Evolutionary conservation across 805 yeast genomes (phyloP), one percentile per base, ranked within the genome.

Genomic region (Komagataella phaffii): DNA sequence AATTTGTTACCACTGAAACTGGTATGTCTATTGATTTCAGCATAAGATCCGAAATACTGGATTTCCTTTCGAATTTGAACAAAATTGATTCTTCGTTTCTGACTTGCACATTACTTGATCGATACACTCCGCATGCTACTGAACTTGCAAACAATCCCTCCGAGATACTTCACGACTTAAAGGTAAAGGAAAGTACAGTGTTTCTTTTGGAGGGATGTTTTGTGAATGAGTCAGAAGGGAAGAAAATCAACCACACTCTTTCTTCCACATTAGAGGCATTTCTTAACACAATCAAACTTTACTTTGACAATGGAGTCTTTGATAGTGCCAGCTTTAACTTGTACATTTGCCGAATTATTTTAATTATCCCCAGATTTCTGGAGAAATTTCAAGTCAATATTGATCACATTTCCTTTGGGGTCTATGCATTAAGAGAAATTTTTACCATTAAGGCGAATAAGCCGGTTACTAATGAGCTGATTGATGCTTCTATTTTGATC

Each of bases 1-100:
- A 64, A 3, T 88, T 79, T 62, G 85, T 88, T 5, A 77, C 89
- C 2, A 83, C 79, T 43, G 89, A 86, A 52, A 73, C 87, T 1
- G 96, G 88, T 1, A 71, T 89, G 36, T 67, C 82, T 0, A 67
- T 81, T 0, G 77, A 75, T 4, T 64, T 66, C 7, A 64, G 75
- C 2, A 75, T 82, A 1, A 75, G 98, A 51, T 84, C 81, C 49
- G 74, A 85, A 0, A 68, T 82, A 1, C 70, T 71, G 24, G 88
- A 83, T 24, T 74, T 79, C 40, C 56, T 86, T 4, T 65, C 76
- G 0, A 81, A 79, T 18, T 57, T 81, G 43, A 69, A 74, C 44
- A 67, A 65, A 4, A 48, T 50, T 0, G 81, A 79, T 55, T 68
- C 75, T 7, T 51, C 54, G 1, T 40, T 46, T 12, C 18, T 59